A percentile compares a stretch with the other conserved stretches of the same genome.
Evolutionary conservation across 164 flowering plant species (phyloP).

Genomic region (Aristolochia fimbriata): DNA sequence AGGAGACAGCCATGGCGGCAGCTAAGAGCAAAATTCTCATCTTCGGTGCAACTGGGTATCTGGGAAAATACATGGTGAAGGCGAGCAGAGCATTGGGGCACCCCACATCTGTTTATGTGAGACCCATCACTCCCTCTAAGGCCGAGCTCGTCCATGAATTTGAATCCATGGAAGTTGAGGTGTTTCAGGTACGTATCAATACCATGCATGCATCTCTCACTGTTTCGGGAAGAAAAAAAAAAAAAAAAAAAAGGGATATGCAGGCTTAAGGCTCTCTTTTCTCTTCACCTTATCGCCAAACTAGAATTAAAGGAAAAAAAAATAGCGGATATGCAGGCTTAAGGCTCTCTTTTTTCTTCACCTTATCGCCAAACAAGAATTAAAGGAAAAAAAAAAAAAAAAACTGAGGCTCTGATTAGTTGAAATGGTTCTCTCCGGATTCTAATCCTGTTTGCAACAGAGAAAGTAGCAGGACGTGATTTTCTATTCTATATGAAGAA

Average conservation of each 20-base stretch:
- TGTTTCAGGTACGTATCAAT: conserved; percentile 26
- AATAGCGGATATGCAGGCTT: too few species aligned
- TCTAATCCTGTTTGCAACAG: not conserved
- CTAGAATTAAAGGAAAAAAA: not conserved
- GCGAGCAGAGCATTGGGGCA: conserved; percentile 24
- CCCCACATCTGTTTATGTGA: conserved; percentile 24
- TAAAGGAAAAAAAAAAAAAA: not conserved
- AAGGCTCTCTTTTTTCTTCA: not conserved
- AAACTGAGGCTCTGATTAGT: too few species aligned
- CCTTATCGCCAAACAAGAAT: not conserved
- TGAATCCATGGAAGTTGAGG: conserved; percentile 21
- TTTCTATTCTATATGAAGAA: too few species aligned
- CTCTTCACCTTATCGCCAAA: not conserved
- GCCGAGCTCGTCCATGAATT: conserved; percentile 10
- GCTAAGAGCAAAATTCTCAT: conserved; percentile 24
- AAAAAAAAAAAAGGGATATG: too few species aligned
- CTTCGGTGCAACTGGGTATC: conserved; percentile 35
- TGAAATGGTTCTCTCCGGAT: too few species aligned
- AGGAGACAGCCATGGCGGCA: conserved; percentile 1
- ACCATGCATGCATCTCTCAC: too few species aligned
- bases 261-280: too few species aligned
- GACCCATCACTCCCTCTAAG: conserved; percentile 18
- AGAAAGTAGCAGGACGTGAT: too few species aligned
- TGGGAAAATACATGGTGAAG: conserved; percentile 28
- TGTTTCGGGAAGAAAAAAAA: too few species aligned